Evolutionary conservation across 2,329 filamentous ascomycete genomes (phyloP).

Genomic region (Neonectria neomacrospora): DNA sequence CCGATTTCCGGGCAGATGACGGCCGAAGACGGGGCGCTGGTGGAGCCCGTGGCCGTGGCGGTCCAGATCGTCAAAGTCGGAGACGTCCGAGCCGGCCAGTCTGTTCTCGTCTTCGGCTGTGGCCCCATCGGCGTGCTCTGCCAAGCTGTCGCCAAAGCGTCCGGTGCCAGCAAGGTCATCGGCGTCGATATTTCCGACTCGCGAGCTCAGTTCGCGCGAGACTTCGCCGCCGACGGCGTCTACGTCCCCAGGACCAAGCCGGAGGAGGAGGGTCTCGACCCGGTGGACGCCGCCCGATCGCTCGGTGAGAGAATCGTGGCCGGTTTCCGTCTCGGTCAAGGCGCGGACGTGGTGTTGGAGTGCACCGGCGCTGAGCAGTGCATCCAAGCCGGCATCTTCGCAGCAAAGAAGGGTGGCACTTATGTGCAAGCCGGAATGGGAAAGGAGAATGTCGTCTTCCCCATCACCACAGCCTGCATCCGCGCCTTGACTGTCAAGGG

Average conservation of each 20-base stretch:
- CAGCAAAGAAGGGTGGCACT: slow-evolving; percentile 57
- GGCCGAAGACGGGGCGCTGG: slow-evolving; percentile 20
- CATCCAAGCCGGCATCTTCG: slow-evolving; percentile 59
- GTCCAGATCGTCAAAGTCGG: slow-evolving; percentile 22
- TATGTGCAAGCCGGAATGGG: slow-evolving; percentile 65
- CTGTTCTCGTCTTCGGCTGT: slow-evolving; percentile 24
- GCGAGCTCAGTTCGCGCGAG: slow-evolving; percentile 52
- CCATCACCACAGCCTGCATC: slow-evolving; percentile 54
- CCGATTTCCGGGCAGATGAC: slow-evolving; percentile 18
- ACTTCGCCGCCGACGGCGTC: slow-evolving; percentile 56
- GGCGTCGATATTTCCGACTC: slow-evolving; percentile 56
- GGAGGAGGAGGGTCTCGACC: slow-evolving; percentile 45
- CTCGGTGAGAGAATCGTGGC: slow-evolving; percentile 53
- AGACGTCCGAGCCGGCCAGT: slow-evolving; percentile 13
- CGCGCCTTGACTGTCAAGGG: slow-evolving; percentile 60
- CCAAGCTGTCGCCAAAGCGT: slow-evolving; percentile 57
- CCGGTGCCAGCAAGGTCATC: slow-evolving; percentile 55
- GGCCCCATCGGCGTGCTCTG: slow-evolving; percentile 48
- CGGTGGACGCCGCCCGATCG: slow-evolving; percentile 50
- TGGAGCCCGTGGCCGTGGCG: slow-evolving; percentile 23
- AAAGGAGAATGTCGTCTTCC: slow-evolving; percentile 61
- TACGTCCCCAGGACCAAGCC: slow-evolving; percentile 50
- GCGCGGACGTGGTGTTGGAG: slow-evolving; percentile 62
- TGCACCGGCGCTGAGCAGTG: slow-evolving; percentile 58
- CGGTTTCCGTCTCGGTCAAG: slow-evolving; percentile 44